These are phyloP conservation scores for Colletotrichum neosansevieriae DNA, from an alignment of 2,329 filamentous ascomycete species.

Conservation along the genomic window DNA sequence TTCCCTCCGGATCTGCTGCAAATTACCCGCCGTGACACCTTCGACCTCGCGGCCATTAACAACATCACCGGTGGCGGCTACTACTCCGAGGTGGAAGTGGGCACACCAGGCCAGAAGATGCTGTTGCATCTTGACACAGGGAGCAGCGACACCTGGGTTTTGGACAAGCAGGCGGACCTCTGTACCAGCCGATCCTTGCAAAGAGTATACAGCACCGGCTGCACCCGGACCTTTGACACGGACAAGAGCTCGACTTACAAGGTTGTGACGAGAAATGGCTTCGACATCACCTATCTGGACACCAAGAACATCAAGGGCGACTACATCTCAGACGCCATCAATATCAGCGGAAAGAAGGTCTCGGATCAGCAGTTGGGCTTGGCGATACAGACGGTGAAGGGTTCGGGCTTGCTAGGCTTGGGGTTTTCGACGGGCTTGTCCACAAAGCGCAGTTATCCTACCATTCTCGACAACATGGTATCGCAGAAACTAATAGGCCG, in stretches of 20 bases:
- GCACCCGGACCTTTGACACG: slow-evolving; percentile 53
- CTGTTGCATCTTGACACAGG: slow-evolving; percentile 75
- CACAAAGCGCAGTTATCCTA: slow-evolving; percentile 58
- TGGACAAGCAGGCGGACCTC: slow-evolving; percentile 33
- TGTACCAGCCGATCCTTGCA: slow-evolving; percentile 24
- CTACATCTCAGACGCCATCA: slow-evolving; percentile 69
- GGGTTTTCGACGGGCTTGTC: slow-evolving; percentile 66
- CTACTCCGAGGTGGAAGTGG: slow-evolving; percentile 71
- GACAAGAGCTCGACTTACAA: slow-evolving; percentile 62
- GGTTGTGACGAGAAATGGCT: slow-evolving; percentile 56
- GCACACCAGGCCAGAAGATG: slow-evolving; percentile 70
- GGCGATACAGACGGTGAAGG: slow-evolving; percentile 60
- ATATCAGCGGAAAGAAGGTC: slow-evolving; percentile 61
- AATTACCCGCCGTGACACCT: slow-evolving; percentile 40
- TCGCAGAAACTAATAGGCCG: slow-evolving; percentile 70
- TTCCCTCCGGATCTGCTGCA: slow-evolving; percentile 19
- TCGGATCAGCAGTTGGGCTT: slow-evolving; percentile 67
- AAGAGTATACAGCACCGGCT: slow-evolving; percentile 19
- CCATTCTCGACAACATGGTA: slow-evolving; percentile 75
- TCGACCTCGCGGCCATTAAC: slow-evolving; percentile 59
- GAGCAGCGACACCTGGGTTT: slow-evolving; percentile 76
- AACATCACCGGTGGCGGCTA: slow-evolving; percentile 70
- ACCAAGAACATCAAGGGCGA: slow-evolving; percentile 65
- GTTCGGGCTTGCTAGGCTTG: slow-evolving; percentile 69
- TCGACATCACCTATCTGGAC: slow-evolving; percentile 73